phyloP scores from a whole-genome alignment of 2,329 filamentous ascomycete genomes.

The Sporothrix brunneoviolacea region DNA sequence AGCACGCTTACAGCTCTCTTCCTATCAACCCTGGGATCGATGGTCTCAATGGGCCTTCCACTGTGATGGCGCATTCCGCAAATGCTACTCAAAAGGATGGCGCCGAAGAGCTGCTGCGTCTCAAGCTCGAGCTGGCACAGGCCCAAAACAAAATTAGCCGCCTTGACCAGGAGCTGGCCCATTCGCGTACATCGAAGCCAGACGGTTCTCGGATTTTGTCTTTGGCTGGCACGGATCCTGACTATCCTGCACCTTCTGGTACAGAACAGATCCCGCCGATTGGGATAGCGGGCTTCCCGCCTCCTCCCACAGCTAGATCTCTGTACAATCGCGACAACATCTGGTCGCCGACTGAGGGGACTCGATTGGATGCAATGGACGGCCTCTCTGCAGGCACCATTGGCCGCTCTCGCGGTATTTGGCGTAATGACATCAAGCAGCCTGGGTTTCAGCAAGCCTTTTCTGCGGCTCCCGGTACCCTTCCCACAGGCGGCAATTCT shows the following conservation, averaged over 20 bases:
- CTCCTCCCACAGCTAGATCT: slow-evolving; percentile 28
- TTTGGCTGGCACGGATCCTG: slow-evolving; percentile 33
- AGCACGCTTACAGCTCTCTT: slow-evolving; percentile 50
- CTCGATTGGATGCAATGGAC: slow-evolving; percentile 51
- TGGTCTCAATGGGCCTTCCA: slow-evolving; percentile 38
- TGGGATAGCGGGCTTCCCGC: slow-evolving; percentile 15
- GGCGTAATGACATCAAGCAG: slow-evolving; percentile 32
- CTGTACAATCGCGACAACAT: slow-evolving; percentile 36
- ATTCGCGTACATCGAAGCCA: slow-evolving; percentile 54
- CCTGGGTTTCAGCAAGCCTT: slow-evolving; percentile 28
- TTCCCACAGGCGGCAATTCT: slow-evolving; percentile 27
- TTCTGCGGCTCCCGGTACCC: slow-evolving; percentile 21
- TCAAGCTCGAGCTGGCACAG: slow-evolving; percentile 65
- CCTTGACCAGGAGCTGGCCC: slow-evolving; percentile 62
- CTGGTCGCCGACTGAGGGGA: slow-evolving; percentile 51
- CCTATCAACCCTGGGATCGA: slow-evolving; percentile 58
- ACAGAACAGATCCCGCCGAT: slow-evolving; percentile 12
- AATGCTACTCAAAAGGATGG: slow-evolving; percentile 43
- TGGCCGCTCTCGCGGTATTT: slow-evolving; percentile 13
- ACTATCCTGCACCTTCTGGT: slow-evolving; percentile 19
- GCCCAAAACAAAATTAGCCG: slow-evolving; percentile 64
- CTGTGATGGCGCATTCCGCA: slow-evolving; percentile 44
- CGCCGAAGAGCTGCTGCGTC: slow-evolving; percentile 55
- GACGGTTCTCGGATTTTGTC: slow-evolving; percentile 50
- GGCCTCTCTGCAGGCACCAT: slow-evolving; percentile 36